phyloP scores from a whole-genome alignment of 2,329 filamentous ascomycete genomes.

The Cladosporium cucumerinum region DNA sequence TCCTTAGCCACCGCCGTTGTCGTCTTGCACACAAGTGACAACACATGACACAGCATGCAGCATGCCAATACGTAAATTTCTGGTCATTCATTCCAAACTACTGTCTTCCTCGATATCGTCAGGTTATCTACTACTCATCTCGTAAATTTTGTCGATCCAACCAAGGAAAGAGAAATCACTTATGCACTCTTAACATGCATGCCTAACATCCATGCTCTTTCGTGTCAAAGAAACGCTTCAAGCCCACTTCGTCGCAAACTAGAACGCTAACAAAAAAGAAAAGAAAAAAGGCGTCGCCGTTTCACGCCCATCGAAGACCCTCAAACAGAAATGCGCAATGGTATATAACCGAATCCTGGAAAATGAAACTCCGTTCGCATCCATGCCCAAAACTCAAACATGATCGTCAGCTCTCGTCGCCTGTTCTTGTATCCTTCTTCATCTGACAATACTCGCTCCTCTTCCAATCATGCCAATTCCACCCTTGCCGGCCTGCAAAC shows the following conservation, averaged over 20 bases:
- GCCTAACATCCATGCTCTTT: not conserved
- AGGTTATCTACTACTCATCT: not conserved
- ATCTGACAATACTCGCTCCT: conserved; percentile 16
- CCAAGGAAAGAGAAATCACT: not conserved
- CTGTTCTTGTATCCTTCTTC: not conserved
- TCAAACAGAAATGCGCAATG: not conserved
- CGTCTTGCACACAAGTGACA: not conserved
- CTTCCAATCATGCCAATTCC: conserved; percentile 17
- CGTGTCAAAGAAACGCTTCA: not conserved
- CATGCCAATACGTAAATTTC: not conserved
- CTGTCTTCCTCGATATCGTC: not conserved
- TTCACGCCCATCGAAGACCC: not conserved
- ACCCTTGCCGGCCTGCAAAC: conserved; percentile 57
- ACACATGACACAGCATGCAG: too few relatives aligned
- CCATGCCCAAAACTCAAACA: not conserved
- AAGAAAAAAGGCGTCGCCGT: not conserved
- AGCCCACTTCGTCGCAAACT: not conserved
- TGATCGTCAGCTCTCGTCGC: not conserved
- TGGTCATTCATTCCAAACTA: not conserved
- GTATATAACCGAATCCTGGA: not conserved
- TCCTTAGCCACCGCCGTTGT: not conserved
- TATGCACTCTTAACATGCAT: not conserved
- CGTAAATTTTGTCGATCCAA: not conserved
- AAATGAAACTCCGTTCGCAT: not conserved
- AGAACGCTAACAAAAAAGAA: not conserved